Evolutionary conservation across 352 stramenopile species (phyloP).

Genomic region (Phytopythium montanum): DNA sequence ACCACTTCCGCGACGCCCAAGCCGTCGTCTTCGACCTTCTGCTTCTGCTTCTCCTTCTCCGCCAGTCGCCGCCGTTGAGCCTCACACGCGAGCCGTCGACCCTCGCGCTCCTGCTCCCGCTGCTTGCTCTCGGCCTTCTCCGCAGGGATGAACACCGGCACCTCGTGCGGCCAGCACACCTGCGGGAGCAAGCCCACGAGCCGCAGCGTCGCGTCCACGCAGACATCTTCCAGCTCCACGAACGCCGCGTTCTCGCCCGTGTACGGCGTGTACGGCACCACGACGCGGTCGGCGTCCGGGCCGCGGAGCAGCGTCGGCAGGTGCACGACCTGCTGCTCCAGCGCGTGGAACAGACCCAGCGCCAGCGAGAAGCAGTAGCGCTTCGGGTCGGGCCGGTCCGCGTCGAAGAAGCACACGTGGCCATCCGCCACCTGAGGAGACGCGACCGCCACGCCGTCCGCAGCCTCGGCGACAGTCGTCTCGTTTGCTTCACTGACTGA

Average conservation of each 20-base stretch:
- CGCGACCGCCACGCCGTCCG: background rate
- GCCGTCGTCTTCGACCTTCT: constrained; percentile 17
- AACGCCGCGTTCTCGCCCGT: constrained; percentile 37
- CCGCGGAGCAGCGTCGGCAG: constrained; percentile 30
- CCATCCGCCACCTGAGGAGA: constrained; percentile 53
- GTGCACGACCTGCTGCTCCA: constrained; percentile 43
- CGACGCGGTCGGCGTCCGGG: constrained; percentile 28
- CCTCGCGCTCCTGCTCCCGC: constrained; percentile 49
- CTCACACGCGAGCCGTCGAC: constrained; percentile 60
- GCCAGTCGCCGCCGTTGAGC: constrained; percentile 49
- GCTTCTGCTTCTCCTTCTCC: constrained; percentile 22
- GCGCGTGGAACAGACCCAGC: constrained; percentile 46
- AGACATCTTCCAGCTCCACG: constrained; percentile 47
- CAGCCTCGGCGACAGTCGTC: background rate
- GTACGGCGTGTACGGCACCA: constrained; percentile 54
- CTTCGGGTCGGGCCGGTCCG: constrained; percentile 44
- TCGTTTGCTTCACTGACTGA: background rate
- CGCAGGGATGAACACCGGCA: constrained; percentile 15
- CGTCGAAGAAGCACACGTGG: constrained; percentile 67
- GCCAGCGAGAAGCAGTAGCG: constrained; percentile 66
- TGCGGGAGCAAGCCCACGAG: constrained; percentile 34
- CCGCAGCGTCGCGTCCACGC: constrained; percentile 59
- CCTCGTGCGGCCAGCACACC: constrained; percentile 47
- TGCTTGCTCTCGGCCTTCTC: constrained; percentile 11
- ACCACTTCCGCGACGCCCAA: constrained; percentile 2